These are phyloP conservation scores for Asterochloris erici DNA, from an alignment of 139 green algal species.

Conservation along the genomic window DNA sequence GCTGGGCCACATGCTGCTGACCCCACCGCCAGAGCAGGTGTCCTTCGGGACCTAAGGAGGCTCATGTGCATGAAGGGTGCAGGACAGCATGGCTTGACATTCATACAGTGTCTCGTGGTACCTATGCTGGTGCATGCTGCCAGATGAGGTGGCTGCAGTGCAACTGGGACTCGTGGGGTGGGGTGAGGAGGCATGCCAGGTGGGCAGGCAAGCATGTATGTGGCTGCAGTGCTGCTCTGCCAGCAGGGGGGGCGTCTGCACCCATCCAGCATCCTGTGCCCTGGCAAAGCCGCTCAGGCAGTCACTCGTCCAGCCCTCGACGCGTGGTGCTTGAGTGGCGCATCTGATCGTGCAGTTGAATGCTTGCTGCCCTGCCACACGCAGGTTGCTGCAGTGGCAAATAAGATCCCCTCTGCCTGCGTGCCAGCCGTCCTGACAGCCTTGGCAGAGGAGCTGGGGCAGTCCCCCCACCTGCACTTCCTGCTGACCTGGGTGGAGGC, in stretches of 20 bases:
- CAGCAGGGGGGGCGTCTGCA: background rate
- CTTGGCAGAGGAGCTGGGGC: slow-evolving; percentile 51
- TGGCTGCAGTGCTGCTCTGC: background rate
- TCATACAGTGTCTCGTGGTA: too few relatives aligned
- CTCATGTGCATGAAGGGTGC: too few relatives aligned
- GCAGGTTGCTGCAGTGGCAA: slow-evolving; percentile 42
- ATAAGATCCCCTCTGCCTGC: slow-evolving; percentile 52
- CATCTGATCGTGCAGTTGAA: background rate
- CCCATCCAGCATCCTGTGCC: background rate
- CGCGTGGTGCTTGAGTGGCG: background rate
- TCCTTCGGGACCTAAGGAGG: too few relatives aligned
- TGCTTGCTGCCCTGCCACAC: background rate
- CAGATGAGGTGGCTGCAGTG: too few relatives aligned
- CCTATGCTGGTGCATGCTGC: too few relatives aligned
- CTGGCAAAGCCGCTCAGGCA: background rate
- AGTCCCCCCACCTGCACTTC: slow-evolving; percentile 78
- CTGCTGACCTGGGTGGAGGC: slow-evolving; percentile 65
- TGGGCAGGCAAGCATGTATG: background rate
- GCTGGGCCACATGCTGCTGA: too few relatives aligned
- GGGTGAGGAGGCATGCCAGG: too few relatives aligned
- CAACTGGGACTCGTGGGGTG: too few relatives aligned
- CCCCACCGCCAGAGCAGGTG: too few relatives aligned
- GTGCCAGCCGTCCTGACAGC: slow-evolving; percentile 45
- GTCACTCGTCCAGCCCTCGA: background rate
- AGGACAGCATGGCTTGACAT: too few relatives aligned